Conservation (phyloP, 2,329 filamentous ascomycete genomes). For the Alternaria sp. region DNA sequence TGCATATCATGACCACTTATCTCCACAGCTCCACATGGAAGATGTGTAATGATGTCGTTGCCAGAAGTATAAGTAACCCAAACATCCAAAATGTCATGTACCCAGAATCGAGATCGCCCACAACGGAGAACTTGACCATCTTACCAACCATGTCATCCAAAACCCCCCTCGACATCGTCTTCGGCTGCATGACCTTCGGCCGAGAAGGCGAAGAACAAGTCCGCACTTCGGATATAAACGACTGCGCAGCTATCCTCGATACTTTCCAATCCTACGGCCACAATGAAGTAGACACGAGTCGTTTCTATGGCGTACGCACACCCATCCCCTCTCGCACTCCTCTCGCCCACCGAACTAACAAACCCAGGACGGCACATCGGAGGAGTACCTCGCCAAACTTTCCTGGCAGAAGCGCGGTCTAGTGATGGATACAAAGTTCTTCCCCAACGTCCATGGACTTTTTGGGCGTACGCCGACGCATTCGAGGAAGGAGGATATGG, state of each 20-base stretch:
- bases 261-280: constrained; percentile 40
- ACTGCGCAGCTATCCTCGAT: constrained; percentile 36
- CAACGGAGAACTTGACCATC: not conserved
- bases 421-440: constrained; percentile 54
- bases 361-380: constrained; percentile 35
- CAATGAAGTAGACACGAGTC: constrained; percentile 48
- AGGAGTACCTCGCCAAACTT: constrained; percentile 52
- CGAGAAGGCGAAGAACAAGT: constrained; percentile 26
- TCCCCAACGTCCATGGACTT: constrained; percentile 38
- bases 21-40: not conserved
- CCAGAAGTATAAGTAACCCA: not conserved
- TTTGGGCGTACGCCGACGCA: constrained; percentile 28
- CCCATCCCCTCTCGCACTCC: not conserved
- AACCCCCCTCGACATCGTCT: constrained; percentile 36
- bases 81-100: not conserved
- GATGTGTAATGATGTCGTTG: not conserved
- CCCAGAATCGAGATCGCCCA: not conserved
- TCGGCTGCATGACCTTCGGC: constrained; percentile 51
- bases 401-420: constrained; percentile 50
- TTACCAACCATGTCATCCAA: constrained; percentile 12
- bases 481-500: constrained; percentile 34
- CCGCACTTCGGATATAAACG: constrained; percentile 21
- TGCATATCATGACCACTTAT: not conserved
- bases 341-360: not conserved
- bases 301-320: constrained; percentile 41